Percentiles rank a stretch among this genome's conserved stretches.
Evolutionary conservation across 2,329 filamentous ascomycete species (phyloP).

Genomic region (Talaromyces sp.): DNA sequence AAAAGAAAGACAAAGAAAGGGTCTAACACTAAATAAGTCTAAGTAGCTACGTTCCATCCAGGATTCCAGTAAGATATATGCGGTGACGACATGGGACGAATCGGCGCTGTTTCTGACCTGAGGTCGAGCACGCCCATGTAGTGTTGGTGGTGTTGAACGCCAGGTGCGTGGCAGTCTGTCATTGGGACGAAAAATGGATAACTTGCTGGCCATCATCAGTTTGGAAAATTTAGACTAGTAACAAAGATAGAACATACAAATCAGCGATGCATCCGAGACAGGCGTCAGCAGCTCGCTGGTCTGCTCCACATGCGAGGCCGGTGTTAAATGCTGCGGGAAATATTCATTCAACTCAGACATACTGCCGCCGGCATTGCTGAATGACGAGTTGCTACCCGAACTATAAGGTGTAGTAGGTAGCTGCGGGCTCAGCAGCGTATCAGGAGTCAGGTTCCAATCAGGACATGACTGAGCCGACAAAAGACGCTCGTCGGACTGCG

Average conservation of each 20-base stretch:
- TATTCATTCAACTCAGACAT: constrained; percentile 3
- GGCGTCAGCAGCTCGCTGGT: neutral
- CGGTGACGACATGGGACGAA: neutral
- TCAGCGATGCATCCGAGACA: neutral
- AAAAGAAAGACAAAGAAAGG: neutral
- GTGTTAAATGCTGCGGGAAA: neutral
- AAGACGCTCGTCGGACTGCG: constrained; percentile 1
- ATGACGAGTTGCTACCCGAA: constrained; percentile 8
- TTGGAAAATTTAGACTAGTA: neutral
- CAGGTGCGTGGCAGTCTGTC: neutral
- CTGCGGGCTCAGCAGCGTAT: constrained; percentile 7
- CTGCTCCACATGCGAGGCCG: neutral
- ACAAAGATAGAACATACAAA: neutral
- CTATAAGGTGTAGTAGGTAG: constrained; percentile 10
- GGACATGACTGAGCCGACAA: constrained; percentile 2
- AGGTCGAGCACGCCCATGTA: neutral
- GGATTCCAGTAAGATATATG: neutral
- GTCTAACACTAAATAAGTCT: neutral
- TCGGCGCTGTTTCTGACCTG: neutral
- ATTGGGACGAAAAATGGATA: neutral
- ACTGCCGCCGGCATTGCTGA: constrained; percentile 2
- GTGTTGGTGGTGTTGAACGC: neutral
- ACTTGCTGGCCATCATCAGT: neutral
- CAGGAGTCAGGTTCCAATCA: constrained; percentile 6
- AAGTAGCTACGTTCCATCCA: neutral